Evolutionary conservation across 2,329 filamentous ascomycete species (phyloP).

Genomic region (Microcyclosporella mali): DNA sequence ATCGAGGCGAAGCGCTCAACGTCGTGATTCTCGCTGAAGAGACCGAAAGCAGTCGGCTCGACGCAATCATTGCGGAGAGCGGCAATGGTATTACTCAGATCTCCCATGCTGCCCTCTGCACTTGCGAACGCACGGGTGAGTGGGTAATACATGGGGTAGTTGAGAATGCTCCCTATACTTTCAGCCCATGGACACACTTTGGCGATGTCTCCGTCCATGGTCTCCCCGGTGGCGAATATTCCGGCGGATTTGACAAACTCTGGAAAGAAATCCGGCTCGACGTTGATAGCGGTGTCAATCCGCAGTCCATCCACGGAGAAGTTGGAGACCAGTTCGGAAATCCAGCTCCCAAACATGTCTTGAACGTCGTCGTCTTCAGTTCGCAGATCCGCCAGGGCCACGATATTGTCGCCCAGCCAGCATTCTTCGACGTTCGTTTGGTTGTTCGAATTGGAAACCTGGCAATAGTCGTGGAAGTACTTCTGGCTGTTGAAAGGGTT

Average conservation of each 20-base stretch:
- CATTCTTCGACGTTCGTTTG: constrained; percentile 37
- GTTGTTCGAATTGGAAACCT: constrained; percentile 47
- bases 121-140: constrained; percentile 34
- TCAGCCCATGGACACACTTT: constrained; percentile 34
- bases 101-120: constrained; percentile 32
- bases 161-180: constrained; percentile 33
- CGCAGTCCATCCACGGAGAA: constrained; percentile 40
- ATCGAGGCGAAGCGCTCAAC: constrained; percentile 34
- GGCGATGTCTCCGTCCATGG: constrained; percentile 29
- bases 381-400: constrained; percentile 43
- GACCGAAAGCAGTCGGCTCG: constrained; percentile 34
- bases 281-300: constrained; percentile 36
- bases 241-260: constrained; percentile 31
- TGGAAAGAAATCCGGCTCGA: constrained; percentile 33
- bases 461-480: constrained; percentile 58
- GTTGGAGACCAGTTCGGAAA: constrained; percentile 35
- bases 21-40: constrained; percentile 40
- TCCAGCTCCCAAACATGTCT: constrained; percentile 39
- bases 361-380: constrained; percentile 40
- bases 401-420: constrained; percentile 47
- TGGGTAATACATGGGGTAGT: constrained; percentile 36
- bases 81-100: constrained; percentile 33
- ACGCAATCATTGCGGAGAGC: constrained; percentile 32
- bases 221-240: constrained; percentile 36
- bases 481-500: constrained; percentile 50